Base-by-base conservation (phyloP, 805 yeast genomes). In the Pichia kluyveri region DNA sequence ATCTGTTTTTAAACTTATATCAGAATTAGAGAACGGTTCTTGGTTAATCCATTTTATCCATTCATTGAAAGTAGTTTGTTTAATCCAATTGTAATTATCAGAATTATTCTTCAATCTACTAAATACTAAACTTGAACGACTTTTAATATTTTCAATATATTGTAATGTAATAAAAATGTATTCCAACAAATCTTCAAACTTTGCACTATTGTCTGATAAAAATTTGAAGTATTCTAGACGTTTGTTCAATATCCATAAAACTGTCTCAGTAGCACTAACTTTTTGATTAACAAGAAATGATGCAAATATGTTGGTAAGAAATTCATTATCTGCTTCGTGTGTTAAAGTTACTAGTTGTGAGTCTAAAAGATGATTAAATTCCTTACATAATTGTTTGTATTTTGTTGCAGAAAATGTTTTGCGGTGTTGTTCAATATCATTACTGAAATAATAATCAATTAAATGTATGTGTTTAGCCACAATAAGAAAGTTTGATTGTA, bases 301-400 rank as follows among this genome's bases (percentile, higher is more conserved):
- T 4, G 54, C 48, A 15, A 60, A 41, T 4, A 66, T 37, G 44
- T 59, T 57, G 11, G 61, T 26, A 2, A 57, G 49, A 40, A 53
- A 56, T 19, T 66, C 69, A 38, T 55, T 54, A 43, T 65, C 68
- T 19, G 60, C 54, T 41, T 66, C 69, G 9, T 54, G 55, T 12
- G 53, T 40, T 12, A 62, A 39, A 9, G 45, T 38, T 4, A 48
- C 23, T 4, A 65, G 46, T 48, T 60, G 56, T 14, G 31, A 27
- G 17, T 56, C 52, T 2, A 65, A 47, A 3, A 54, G 54, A 9
- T 45, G 26, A 6, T 58, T 42, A 39, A 61, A 57, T 15, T 54
- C 48, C 0, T 37, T 8, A 23, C 56, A 56, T 19, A 63, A 44
- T 11, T 50, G 41, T 1, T 54, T 40, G 39, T 54, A 61, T 45